Base-by-base conservation (phyloP, 1,284 basidiomycete genomes). In the Peniophora sp. region DNA sequence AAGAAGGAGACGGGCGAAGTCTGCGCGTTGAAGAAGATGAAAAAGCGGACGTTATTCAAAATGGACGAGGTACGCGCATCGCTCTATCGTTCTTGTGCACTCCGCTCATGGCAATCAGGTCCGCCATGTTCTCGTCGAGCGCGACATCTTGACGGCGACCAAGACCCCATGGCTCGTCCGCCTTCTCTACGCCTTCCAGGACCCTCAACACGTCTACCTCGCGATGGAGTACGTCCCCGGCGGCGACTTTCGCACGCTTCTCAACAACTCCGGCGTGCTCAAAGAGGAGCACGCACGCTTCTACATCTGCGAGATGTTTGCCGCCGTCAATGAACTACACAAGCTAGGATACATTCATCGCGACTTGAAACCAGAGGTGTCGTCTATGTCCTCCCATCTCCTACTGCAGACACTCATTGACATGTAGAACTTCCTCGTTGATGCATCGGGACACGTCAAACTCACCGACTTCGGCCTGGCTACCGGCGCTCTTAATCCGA, bases 141-240 rank as follows among this genome's bases (percentile, higher is more conserved):
- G 94, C 47, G 95, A 97, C 66, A 97, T 97, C 61, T 72, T 97
- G 56, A 96, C 94, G 0, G 90, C 92, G 1, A 96, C 94, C 24
- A 94, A 95, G 68, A 95, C 93, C 0, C 89, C 93, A 2, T 97
- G 94, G 94, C 79, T 97, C 51, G 95, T 97, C 43, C 77, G 85
- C 18, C 74, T 97, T 9, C 72, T 97, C 3, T 97, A 97, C 64
- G 94, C 94, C 1, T 97, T 97, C 70, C 94, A 97, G 67, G 94
- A 97, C 64, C 73, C 81, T 0, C 75, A 88, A 53, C 78, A 87
- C 60, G 92, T 97, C 24, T 97, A 95, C 64, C 86, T 97, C 47
- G 94, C 94, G 0, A 97, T 97, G 94, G 97, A 99, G 74, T 97
- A 96, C 64, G 94, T 97, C 12, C 94, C 94, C 1, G 94, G 94